Conservation (phyloP, 1,284 basidiomycete species). For the Inonotus obliquus region DNA sequence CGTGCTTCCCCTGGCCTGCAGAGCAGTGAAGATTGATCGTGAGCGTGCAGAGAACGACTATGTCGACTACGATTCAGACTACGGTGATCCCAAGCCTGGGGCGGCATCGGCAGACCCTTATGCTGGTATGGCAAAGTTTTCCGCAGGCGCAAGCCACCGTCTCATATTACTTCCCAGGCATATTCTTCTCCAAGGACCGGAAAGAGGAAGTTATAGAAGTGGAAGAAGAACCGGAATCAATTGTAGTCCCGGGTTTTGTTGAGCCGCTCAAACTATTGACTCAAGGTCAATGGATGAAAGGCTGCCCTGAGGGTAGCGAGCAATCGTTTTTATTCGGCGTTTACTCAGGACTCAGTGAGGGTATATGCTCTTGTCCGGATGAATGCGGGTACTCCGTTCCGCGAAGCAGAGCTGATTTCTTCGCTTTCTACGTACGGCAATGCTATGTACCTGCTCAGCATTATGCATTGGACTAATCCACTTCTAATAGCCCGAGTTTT, state of each 20-base stretch:
- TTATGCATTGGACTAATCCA: neutral
- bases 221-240: constrained; percentile 67
- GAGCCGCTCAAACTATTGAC: constrained; percentile 65
- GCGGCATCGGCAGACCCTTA: constrained; percentile 72
- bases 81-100: constrained; percentile 39
- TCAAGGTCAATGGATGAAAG: constrained; percentile 94
- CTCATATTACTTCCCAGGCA: constrained; percentile 41
- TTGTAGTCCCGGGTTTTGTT: constrained; percentile 39
- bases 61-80: constrained; percentile 76
- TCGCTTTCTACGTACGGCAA: constrained; percentile 68
- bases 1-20: constrained; percentile 4
- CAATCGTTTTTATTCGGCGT: constrained; percentile 84
- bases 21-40: neutral
- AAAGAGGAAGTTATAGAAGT: constrained; percentile 83
- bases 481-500: constrained; percentile 57
- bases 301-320: constrained; percentile 88
- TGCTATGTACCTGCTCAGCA: neutral
- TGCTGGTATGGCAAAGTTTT: constrained; percentile 46
- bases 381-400: constrained; percentile 58
- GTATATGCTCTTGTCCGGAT: constrained; percentile 63
- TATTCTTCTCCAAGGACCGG: constrained; percentile 90
- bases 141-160: neutral
- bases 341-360: constrained; percentile 67
- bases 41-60: constrained; percentile 44
- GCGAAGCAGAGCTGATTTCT: constrained; percentile 74